These are phyloP conservation scores for Penicillium pulvis DNA, from an alignment of 495 filamentous ascomycete genomes.

Conservation along the genomic window DNA sequence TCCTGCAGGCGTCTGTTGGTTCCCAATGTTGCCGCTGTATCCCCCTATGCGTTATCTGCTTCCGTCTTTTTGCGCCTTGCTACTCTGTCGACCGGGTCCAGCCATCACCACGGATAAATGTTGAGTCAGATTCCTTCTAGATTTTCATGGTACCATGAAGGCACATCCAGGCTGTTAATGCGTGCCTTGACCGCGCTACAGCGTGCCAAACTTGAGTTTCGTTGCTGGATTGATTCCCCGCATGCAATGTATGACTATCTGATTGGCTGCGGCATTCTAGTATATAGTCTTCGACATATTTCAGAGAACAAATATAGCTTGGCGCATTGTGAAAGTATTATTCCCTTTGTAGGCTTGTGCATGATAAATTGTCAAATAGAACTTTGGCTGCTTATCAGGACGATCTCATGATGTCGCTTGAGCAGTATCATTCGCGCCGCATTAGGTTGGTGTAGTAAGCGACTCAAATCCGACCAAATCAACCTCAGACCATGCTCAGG, in stretches of 20 bases:
- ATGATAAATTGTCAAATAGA: not conserved
- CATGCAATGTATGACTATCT: slow-evolving; percentile 38
- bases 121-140: slow-evolving; percentile 27
- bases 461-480: not conserved
- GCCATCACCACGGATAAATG: slow-evolving; percentile 21
- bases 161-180: slow-evolving; percentile 19
- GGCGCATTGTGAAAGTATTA: slow-evolving; percentile 5
- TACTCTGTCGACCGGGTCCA: slow-evolving; percentile 15
- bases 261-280: slow-evolving; percentile 28
- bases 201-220: slow-evolving; percentile 1
- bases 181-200: slow-evolving; percentile 5
- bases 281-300: slow-evolving; percentile 34
- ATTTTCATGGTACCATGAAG: slow-evolving; percentile 16
- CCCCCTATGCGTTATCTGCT: slow-evolving; percentile 22
- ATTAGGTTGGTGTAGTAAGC: not conserved
- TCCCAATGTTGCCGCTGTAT: slow-evolving; percentile 37
- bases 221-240: slow-evolving; percentile 20
- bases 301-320: slow-evolving; percentile 21
- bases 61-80: slow-evolving; percentile 24
- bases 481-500: not conserved
- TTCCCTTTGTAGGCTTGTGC: not conserved
- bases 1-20: slow-evolving; percentile 51
- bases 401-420: not conserved
- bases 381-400: not conserved
- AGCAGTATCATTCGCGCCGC: not conserved